Percentiles rank a stretch among this genome's conserved stretches.
phyloP scores from a whole-genome alignment of 768 basidiomycete genomes.

The Naganishia friedmannii region DNA sequence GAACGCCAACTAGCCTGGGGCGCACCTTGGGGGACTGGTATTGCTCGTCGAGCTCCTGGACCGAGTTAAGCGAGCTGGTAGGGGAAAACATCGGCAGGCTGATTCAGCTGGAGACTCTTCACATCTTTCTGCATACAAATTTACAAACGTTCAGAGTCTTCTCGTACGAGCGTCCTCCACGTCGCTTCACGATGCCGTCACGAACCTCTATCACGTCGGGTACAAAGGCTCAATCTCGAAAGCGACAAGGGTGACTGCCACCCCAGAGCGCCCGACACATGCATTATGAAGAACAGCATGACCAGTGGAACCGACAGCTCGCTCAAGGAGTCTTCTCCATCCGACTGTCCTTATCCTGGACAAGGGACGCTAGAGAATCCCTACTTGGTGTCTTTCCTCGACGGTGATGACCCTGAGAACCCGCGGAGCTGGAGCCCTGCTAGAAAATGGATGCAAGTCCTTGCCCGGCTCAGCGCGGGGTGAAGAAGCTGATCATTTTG shows the following conservation, averaged over 20 bases:
- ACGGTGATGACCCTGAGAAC: slow-evolving; percentile 6
- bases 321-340: background rate
- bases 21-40: too few relatives aligned
- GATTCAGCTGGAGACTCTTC: too few relatives aligned
- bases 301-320: background rate
- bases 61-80: too few relatives aligned
- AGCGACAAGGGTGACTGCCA: background rate
- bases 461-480: slow-evolving; percentile 56
- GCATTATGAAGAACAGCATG: background rate
- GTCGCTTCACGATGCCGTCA: too few relatives aligned
- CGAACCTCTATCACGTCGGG: too few relatives aligned
- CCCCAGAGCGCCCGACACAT: background rate
- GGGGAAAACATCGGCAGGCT: too few relatives aligned
- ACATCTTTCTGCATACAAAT: too few relatives aligned
- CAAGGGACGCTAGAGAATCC: background rate
- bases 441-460: slow-evolving; percentile 35
- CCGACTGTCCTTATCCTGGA: background rate
- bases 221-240: too few relatives aligned
- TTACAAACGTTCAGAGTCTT: too few relatives aligned
- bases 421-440: slow-evolving; percentile 28
- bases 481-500: slow-evolving; percentile 39
- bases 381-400: slow-evolving; percentile 1
- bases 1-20: too few relatives aligned
- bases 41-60: too few relatives aligned
- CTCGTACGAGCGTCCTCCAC: too few relatives aligned